phyloP scores from a whole-genome alignment of 176 grass and related monocot species.

The Saccharum officinarum region DNA sequence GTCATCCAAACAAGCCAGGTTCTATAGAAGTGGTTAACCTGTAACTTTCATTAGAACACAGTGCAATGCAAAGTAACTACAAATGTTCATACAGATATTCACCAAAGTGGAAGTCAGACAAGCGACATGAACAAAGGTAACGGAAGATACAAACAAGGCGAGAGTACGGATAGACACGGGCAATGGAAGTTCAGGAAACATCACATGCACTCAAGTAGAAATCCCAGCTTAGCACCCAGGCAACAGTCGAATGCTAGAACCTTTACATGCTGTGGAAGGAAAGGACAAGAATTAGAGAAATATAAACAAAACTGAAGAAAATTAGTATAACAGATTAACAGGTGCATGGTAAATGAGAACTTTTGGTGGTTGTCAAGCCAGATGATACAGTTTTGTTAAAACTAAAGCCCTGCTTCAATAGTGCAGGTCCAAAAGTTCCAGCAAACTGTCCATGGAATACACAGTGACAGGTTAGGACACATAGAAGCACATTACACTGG shows the following conservation, averaged over 20 bases:
- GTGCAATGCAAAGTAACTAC: conserved; percentile 19
- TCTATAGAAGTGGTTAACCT: conserved; percentile 25
- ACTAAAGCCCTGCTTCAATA: conserved; percentile 12
- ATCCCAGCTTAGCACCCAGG: conserved; percentile 42
- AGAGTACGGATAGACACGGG: conserved; percentile 23
- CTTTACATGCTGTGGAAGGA: conserved; percentile 46
- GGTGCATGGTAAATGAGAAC: neutral
- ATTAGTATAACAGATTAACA: conserved; percentile 10
- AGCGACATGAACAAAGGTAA: conserved; percentile 12
- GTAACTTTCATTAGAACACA: conserved; percentile 29
- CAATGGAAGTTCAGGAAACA: conserved; percentile 14
- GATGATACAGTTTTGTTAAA: neutral
- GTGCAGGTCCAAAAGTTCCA: neutral
- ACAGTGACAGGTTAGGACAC: neutral
- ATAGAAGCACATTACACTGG: neutral
- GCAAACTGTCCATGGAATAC: neutral
- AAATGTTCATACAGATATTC: conserved; percentile 39
- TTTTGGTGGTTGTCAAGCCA: neutral
- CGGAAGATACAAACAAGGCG: conserved; percentile 33
- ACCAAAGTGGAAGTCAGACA: conserved; percentile 20
- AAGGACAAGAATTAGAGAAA: conserved; percentile 31
- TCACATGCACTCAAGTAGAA: conserved; percentile 29
- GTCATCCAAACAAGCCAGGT: neutral
- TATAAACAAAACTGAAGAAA: neutral
- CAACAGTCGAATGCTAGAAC: conserved; percentile 44